Conservation (phyloP, 495 filamentous ascomycete genomes). For the Neurospora sp. region DNA sequence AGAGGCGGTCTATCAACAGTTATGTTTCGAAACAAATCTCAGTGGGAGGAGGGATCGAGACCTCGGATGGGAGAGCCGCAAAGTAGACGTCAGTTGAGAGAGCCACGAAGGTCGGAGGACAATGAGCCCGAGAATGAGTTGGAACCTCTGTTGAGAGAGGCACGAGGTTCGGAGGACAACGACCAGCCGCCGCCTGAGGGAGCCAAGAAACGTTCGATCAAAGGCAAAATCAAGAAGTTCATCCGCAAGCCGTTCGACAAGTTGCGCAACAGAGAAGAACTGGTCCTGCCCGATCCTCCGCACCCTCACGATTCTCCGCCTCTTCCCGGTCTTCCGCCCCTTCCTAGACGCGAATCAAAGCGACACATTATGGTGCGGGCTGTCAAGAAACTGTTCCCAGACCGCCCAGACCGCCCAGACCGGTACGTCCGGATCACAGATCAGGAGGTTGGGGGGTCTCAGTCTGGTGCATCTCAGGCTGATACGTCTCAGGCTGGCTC, state of each 20-base stretch:
- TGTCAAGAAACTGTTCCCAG: neutral
- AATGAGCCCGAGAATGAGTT: neutral
- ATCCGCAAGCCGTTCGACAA: neutral
- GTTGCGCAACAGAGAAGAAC: neutral
- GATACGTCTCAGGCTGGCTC: neutral
- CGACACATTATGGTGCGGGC: neutral
- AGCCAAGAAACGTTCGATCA: neutral
- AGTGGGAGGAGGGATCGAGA: neutral
- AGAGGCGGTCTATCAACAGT: neutral
- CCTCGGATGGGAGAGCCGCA: neutral
- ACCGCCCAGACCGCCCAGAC: neutral
- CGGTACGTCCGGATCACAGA: neutral
- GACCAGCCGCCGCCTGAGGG: neutral
- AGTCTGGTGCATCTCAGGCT: neutral
- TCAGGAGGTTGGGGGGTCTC: neutral
- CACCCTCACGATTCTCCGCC: neutral
- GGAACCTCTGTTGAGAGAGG: neutral
- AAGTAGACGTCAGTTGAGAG: neutral
- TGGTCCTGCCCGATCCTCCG: neutral
- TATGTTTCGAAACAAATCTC: neutral
- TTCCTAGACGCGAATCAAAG: neutral
- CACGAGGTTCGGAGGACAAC: neutral
- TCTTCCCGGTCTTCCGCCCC: neutral
- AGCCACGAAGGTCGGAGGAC: neutral
- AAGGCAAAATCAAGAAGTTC: neutral